Conservation (phyloP, 2,329 filamentous ascomycete species). For the Aspergillus ustus region DNA sequence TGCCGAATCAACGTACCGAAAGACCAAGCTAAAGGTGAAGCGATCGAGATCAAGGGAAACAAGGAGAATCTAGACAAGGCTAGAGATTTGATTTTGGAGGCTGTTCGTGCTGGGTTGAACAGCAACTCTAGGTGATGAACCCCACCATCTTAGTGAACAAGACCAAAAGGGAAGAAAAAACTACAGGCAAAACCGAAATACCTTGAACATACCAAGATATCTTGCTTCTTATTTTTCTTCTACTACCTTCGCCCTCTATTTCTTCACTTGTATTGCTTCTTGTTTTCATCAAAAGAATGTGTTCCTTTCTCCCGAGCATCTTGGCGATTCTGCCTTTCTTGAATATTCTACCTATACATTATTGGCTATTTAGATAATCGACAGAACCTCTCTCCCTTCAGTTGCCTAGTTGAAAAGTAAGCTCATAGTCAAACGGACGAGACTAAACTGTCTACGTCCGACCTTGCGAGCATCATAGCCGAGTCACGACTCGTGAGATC, state of each 20-base stretch:
- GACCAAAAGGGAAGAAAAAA: neutral
- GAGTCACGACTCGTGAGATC: neutral
- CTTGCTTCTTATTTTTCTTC: constrained; percentile 12
- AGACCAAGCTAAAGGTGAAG: constrained; percentile 73
- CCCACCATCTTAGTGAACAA: neutral
- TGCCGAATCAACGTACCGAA: constrained; percentile 94
- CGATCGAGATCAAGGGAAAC: constrained; percentile 85
- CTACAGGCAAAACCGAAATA: neutral
- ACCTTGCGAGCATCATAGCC: neutral
- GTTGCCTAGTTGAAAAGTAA: neutral
- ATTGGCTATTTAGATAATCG: constrained; percentile 15
- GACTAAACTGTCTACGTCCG: neutral
- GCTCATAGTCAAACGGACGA: neutral
- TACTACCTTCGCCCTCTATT: constrained; percentile 8
- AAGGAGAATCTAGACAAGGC: constrained; percentile 83
- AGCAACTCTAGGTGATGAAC: constrained; percentile 22
- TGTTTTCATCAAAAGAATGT: constrained; percentile 16
- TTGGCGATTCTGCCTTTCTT: constrained; percentile 14
- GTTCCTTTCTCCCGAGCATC: constrained; percentile 12
- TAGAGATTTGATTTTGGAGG: constrained; percentile 83
- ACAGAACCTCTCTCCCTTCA: neutral
- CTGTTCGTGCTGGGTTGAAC: constrained; percentile 61
- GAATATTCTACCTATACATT: constrained; percentile 8
- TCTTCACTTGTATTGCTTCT: constrained; percentile 14
- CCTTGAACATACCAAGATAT: constrained; percentile 13